A percentile compares a stretch with the other conserved stretches of the same genome.
Evolutionary conservation across 2,329 filamentous ascomycete species (phyloP).

Genomic region (Falciphora oryzae): DNA sequence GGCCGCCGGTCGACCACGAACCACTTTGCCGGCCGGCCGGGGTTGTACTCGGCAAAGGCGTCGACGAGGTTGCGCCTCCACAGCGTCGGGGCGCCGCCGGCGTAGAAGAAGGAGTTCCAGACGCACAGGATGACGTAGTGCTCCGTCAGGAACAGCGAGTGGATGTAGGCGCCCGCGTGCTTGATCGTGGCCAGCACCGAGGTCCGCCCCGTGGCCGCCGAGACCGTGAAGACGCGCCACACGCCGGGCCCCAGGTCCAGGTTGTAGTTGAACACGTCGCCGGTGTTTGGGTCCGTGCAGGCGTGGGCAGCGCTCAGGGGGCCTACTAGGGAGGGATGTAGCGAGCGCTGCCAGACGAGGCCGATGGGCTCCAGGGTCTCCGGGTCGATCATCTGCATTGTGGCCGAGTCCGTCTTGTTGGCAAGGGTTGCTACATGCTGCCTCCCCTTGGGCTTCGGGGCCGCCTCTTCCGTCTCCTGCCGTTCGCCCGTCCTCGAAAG

Average conservation of each 20-base stretch:
- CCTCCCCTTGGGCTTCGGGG: background rate
- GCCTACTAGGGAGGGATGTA: conserved; percentile 8
- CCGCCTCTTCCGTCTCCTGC: background rate
- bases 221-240: conserved; percentile 66
- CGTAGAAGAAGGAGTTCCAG: conserved; percentile 48
- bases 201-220: conserved; percentile 56
- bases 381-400: conserved; percentile 11
- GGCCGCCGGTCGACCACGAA: conserved; percentile 46
- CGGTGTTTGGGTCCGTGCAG: conserved; percentile 17
- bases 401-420: conserved; percentile 12
- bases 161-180: conserved; percentile 32
- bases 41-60: conserved; percentile 24
- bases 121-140: conserved; percentile 52
- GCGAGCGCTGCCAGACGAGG: conserved; percentile 4
- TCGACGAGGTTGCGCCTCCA: conserved; percentile 10
- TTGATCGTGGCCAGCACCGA: conserved; percentile 64
- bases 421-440: background rate
- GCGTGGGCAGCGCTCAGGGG: conserved; percentile 11
- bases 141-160: conserved; percentile 35
- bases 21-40: conserved; percentile 43
- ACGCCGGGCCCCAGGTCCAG: conserved; percentile 26
- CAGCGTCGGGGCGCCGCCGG: conserved; percentile 4
- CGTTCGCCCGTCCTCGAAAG: conserved; percentile 7
- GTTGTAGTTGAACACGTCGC: conserved; percentile 26
- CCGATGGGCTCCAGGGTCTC: conserved; percentile 11